phyloP scores from a whole-genome alignment of 2,329 filamentous ascomycete species.

The Colletotrichum nymphaeae region DNA sequence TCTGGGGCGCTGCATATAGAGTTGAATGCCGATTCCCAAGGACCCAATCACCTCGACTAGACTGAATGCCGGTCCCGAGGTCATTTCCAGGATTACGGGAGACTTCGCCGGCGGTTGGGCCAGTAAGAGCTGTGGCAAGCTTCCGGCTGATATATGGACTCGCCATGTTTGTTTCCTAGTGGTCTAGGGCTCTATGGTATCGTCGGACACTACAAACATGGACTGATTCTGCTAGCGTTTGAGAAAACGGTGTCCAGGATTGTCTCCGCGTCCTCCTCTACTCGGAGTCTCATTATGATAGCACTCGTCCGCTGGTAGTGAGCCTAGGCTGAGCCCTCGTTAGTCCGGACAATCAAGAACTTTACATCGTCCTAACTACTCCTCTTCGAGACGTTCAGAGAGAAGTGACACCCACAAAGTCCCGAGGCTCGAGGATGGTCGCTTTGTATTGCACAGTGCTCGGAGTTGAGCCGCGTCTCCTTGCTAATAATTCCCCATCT shows the following conservation, averaged over 20 bases:
- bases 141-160: background rate
- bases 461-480: background rate
- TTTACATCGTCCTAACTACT: conserved; percentile 25
- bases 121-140: background rate
- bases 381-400: background rate
- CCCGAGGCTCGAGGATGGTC: conserved; percentile 11
- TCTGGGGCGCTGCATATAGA: background rate
- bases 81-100: background rate
- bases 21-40: conserved; percentile 1
- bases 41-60: background rate
- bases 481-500: background rate
- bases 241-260: background rate
- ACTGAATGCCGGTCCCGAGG: background rate
- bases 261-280: background rate
- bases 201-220: background rate
- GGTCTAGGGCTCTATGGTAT: background rate
- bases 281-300: background rate
- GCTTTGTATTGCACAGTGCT: conserved; percentile 30
- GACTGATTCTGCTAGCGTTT: background rate
- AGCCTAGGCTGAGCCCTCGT: conserved; percentile 5
- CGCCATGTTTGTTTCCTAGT: background rate
- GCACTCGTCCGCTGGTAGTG: background rate
- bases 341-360: conserved; percentile 24
- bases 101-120: background rate
- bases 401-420: background rate